Evolutionary conservation across 768 basidiomycete genomes (phyloP).

Genomic region (Rhizopogon vesiculosus): DNA sequence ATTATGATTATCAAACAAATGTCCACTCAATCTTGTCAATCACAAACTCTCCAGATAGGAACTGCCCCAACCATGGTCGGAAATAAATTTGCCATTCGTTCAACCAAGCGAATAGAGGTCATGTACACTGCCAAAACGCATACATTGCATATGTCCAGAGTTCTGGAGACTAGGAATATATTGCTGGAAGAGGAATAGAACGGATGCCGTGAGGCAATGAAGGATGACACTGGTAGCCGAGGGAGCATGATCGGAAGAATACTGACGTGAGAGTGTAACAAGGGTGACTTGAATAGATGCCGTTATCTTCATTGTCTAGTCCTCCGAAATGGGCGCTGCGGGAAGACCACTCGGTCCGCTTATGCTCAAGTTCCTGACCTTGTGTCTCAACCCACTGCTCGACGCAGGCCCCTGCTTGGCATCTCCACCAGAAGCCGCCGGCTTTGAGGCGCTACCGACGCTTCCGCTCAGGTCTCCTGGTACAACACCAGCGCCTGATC

Average conservation of each 20-base stretch:
- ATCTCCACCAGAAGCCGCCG: conserved; percentile 7
- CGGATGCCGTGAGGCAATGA: conserved; percentile 7
- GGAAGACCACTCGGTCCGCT: conserved; percentile 26
- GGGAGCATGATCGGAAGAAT: conserved; percentile 1
- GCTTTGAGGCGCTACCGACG: conserved; percentile 11
- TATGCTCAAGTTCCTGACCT: conserved; percentile 44
- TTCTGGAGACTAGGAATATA: neutral
- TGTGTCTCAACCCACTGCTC: conserved; percentile 37
- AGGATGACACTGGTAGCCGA: neutral
- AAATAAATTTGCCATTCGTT: neutral
- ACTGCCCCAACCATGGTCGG: neutral
- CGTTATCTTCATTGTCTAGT: conserved; percentile 14
- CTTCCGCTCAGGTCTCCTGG: conserved; percentile 39
- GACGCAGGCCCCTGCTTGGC: conserved; percentile 18
- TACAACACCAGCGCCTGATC: conserved; percentile 47
- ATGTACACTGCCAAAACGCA: neutral
- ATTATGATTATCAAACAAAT: conserved; percentile 22
- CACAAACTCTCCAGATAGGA: neutral
- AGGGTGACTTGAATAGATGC: conserved; percentile 9
- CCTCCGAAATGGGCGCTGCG: conserved; percentile 18
- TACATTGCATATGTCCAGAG: neutral
- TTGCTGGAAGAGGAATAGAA: neutral
- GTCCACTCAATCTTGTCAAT: neutral
- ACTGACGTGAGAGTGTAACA: conserved; percentile 20
- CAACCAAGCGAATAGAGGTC: conserved; percentile 3